Conservation (phyloP, 1,284 basidiomycete species). For the Irpex sp. region DNA sequence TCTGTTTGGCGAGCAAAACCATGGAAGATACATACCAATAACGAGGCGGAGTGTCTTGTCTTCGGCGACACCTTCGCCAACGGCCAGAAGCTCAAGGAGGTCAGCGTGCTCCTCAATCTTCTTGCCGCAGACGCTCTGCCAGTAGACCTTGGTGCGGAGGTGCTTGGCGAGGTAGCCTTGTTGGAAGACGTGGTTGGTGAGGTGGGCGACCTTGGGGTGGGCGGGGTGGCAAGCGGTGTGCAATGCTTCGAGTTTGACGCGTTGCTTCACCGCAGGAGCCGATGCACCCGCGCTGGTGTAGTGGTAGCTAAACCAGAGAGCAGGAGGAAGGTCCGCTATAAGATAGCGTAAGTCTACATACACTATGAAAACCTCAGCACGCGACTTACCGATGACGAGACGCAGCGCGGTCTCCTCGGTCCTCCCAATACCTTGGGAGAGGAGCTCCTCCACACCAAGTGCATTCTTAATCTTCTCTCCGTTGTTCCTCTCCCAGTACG, state of each 20-base stretch:
- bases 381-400: constrained; percentile 37
- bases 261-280: constrained; percentile 32
- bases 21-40: constrained; percentile 31
- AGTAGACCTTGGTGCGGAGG: constrained; percentile 35
- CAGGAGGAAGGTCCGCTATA: constrained; percentile 35
- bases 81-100: constrained; percentile 31
- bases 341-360: neutral
- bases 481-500: constrained; percentile 41
- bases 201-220: constrained; percentile 31
- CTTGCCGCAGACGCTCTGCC: constrained; percentile 36
- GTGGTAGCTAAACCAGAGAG: constrained; percentile 42
- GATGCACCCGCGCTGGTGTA: constrained; percentile 30
- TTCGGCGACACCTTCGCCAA: constrained; percentile 35
- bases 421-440: constrained; percentile 36
- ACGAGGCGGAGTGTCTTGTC: constrained; percentile 35
- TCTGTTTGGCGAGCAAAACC: too few relatives aligned
- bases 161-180: constrained; percentile 35
- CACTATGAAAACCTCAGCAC: constrained; percentile 1
- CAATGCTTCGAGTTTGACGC: constrained; percentile 32
- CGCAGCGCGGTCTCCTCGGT: constrained; percentile 39
- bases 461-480: constrained; percentile 33
- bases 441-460: constrained; percentile 34
- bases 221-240: constrained; percentile 25
- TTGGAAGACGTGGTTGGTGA: constrained; percentile 43
- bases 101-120: constrained; percentile 32